These are phyloP conservation scores for Podospora australis DNA, from an alignment of 495 filamentous ascomycete genomes.

Conservation along the genomic window DNA sequence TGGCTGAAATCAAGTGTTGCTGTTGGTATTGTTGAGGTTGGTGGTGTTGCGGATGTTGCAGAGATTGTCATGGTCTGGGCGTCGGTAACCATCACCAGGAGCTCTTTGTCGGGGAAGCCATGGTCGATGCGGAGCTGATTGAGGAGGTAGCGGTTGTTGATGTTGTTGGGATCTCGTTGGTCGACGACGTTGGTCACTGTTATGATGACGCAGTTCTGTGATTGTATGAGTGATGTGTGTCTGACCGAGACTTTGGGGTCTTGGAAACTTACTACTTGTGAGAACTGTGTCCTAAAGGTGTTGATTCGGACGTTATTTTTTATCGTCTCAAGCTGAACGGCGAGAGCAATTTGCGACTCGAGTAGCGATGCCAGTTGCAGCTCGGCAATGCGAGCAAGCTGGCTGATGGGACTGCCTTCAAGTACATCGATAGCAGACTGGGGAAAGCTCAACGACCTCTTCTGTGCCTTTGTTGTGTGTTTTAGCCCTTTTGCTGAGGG, in stretches of 20 bases:
- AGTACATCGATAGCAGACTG: background rate
- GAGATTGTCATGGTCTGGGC: slow-evolving; percentile 28
- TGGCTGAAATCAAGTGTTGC: background rate
- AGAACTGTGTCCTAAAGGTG: slow-evolving; percentile 27
- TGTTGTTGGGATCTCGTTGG: slow-evolving; percentile 17
- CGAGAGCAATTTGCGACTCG: slow-evolving; percentile 27
- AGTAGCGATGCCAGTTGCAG: slow-evolving; percentile 28
- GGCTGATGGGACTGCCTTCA: slow-evolving; percentile 17
- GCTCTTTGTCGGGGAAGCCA: slow-evolving; percentile 25
- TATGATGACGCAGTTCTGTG: slow-evolving; percentile 32
- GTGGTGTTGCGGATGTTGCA: slow-evolving; percentile 14
- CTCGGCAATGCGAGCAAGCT: slow-evolving; percentile 27
- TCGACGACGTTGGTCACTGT: slow-evolving; percentile 30
- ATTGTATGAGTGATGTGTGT: background rate
- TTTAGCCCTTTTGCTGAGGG: slow-evolving; percentile 16
- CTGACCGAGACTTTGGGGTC: too few relatives aligned
- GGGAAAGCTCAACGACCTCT: background rate
- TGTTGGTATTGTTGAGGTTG: slow-evolving; percentile 3
- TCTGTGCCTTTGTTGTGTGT: slow-evolving; percentile 14
- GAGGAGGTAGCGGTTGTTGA: slow-evolving; percentile 29
- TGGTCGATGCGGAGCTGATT: slow-evolving; percentile 30
- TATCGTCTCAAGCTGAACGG: slow-evolving; percentile 27
- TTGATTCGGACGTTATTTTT: slow-evolving; percentile 36
- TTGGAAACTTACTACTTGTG: slow-evolving; percentile 24
- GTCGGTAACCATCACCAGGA: slow-evolving; percentile 31